Base-by-base conservation (phyloP, 352 stramenopile species). In the Phytopythium chamaehyphon region DNA sequence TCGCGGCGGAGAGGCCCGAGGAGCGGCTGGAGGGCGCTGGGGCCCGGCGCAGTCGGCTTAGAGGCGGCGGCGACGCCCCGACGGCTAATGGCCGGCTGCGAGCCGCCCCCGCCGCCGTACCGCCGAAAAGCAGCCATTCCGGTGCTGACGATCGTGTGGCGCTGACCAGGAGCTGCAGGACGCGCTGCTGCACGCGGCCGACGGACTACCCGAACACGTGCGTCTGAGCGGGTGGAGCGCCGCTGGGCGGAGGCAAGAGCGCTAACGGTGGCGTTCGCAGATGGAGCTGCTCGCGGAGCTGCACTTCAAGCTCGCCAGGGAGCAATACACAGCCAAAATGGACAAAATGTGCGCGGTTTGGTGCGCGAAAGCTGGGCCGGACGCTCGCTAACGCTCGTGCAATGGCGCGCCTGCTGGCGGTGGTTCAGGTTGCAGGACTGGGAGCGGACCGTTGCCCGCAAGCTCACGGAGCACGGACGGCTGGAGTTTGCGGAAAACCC, bases 401-500 rank as follows among this genome's bases (percentile, higher is more conserved):
- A 14, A 24, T 35, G 40, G 7, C 18, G 40, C 14, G 5, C 9
- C n/a, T 49, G 18, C 3, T 38, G 11, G 24, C 2, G 11, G 11
- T 49, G 12, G 31, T 22, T 44, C 47, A 94, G 83, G 81, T 57
- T 89, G 23, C 77, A 90, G 61, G 83, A 92, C 54, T 94, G 83
- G 83, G 81, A 94, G 61, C 78, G 77, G 45, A 71, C 74, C 3
- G 54, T 94, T 44, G 61, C 63, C n/a, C 48, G 82, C 22, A 94
- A 94, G 65, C 54, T 94, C 38, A 59, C 65, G 10, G 83, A 94
- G 18, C 87, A 90, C 55, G 92, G 83, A 81, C 71, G 71, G 16
- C 74, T 79, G 26, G 71, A 80, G 26, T 92, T 91, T 35, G 53
- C 47, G 1, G 59, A 51, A 3, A 92, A 94, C 50, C 83, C 83